Evolutionary conservation across 768 basidiomycete species (phyloP), one percentile per base, ranked within the genome.

Genomic region (Cyclocybe aegerita): DNA sequence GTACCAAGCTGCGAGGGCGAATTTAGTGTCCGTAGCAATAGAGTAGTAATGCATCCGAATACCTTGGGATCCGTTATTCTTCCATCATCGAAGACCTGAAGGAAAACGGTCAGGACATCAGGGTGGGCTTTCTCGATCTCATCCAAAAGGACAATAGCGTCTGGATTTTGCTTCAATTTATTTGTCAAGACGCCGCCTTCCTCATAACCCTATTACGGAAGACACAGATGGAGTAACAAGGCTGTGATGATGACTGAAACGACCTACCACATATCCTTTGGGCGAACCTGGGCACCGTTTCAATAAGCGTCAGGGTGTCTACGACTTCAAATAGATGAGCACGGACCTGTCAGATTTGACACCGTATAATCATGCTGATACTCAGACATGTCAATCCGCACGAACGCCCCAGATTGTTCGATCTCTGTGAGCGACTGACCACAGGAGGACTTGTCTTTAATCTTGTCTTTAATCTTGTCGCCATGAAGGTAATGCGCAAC

Each of bases 111-210:
- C 49, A 50, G 30, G 23, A 50, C 49, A 39, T 50, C 15, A 1
- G 49, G 49, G 29, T 50, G 49, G 10, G 49, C 49, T 11, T 50
- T 50, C 35, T 50, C 49, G 7, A 50, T 44, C 29, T 50, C 49
- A 10, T 50, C 49, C 23, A 23, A 44, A n/a, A 50, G 41, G 33
- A 50, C 49, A 31, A 50, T 50, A 7, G 49, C 49, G 15, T 38
- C 9, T 1, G 49, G 49, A 29, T 50, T 50, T 8, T 43, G 14
- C 43, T 44, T 50, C 49, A 50, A 44, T 7, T 32, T 48, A 23
- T 32, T 10, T 1, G 46, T 48, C 15, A 48, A 40, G 9, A 48
- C 30, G 5, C 46, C 46, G 10, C 46, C 46, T 11, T 48, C 46
- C 1, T 40, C 38, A n/a, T 48, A 48, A 1, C 46, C 46, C 46